These are phyloP conservation scores for Salmacisia buchloeana DNA, from an alignment of 1,284 basidiomycete species.

Conservation along the genomic window DNA sequence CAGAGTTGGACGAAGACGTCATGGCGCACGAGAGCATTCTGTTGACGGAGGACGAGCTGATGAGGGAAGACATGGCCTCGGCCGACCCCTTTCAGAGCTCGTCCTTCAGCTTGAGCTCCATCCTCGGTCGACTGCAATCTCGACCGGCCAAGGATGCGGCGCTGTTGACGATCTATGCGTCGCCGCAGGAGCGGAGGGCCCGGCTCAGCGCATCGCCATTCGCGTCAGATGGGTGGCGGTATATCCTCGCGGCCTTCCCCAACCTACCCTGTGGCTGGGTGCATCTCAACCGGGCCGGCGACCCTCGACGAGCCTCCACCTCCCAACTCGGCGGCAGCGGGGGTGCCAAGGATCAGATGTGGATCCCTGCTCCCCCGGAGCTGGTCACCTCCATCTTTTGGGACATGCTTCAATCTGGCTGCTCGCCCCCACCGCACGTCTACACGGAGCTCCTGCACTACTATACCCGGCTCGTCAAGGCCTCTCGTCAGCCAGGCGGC, in stretches of 20 bases:
- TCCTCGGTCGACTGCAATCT: background rate
- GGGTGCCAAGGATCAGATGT: background rate
- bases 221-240: background rate
- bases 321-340: no score
- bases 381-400: conserved; percentile 5
- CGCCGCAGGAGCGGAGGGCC: background rate
- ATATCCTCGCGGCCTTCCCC: background rate
- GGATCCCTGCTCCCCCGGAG: conserved; percentile 6
- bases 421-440: background rate
- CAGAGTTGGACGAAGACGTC: background rate
- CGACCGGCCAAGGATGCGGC: background rate
- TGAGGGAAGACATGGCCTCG: background rate
- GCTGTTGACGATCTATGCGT: background rate
- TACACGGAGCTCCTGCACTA: background rate
- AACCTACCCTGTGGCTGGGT: background rate
- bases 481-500: background rate
- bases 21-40: background rate
- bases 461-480: background rate
- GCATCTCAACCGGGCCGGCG: background rate
- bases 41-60: background rate
- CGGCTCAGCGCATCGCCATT: background rate
- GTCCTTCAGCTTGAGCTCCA: background rate
- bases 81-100: background rate
- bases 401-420: conserved; percentile 5
- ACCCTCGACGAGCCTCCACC: background rate